phyloP scores from a whole-genome alignment of 345 rosid genomes.

The Citrus maxima region DNA sequence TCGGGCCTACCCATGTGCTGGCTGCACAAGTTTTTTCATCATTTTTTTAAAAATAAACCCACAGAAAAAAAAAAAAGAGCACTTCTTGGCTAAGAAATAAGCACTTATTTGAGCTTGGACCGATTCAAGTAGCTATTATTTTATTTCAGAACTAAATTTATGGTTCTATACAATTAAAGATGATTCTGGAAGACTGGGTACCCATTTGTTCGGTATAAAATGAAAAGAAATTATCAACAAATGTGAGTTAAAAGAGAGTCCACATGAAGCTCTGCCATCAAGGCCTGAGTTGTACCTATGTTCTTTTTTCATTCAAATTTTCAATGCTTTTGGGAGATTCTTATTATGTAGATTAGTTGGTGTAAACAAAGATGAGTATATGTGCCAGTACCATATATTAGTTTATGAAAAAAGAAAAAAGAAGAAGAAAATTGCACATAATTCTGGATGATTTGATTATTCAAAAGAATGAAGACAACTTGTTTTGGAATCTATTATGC shows the following conservation, averaged over 20 bases:
- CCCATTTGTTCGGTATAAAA: neutral
- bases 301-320: neutral
- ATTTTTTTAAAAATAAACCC: neutral
- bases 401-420: too few relatives aligned
- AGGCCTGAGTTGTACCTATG: neutral
- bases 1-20: constrained; percentile 13
- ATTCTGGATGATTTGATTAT: too few relatives aligned
- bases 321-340: neutral
- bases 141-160: neutral
- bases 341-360: neutral
- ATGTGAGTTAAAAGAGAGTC: neutral
- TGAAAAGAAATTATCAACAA: neutral
- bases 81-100: neutral
- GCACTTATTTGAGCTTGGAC: neutral
- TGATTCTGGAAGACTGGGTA: neutral
- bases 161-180: neutral
- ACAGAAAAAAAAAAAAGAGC: neutral
- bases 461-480: too few relatives aligned
- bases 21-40: neutral
- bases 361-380: neutral
- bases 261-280: constrained; percentile 1
- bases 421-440: too few relatives aligned
- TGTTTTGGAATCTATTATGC: neutral
- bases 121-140: neutral
- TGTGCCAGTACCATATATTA: neutral